Evolutionary conservation across 345 rosid genomes (phyloP), one percentile per base, ranked within the genome.

Genomic region (Reutealis trisperma): DNA sequence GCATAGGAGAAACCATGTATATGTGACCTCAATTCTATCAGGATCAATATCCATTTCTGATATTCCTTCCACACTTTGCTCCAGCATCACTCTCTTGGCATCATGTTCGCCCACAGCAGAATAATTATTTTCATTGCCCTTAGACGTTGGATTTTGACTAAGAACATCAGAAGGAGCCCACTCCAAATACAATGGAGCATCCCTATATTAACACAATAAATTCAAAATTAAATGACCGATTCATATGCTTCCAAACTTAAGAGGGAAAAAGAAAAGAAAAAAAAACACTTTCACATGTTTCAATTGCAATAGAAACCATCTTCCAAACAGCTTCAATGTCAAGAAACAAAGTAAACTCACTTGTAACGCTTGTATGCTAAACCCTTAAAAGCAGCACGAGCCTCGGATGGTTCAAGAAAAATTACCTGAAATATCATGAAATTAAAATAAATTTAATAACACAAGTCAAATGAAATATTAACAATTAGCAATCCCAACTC

Each of bases 111-210:
- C 94, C 76, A 81, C 89, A 75, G 81, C 89, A 41, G 76, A 69
- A 83, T 70, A 77, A 34, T 67, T 80, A 71, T 78, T 82, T 70
- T 81, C 86, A 65, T 59, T 80, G 71, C 78, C 80, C 72, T 84
- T 80, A 21, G 85, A 86, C 44, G 80, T 70, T 54, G 83, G 21
- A 68, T 66, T 85, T 70, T 83, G 85, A 80, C 68, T 78, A 59
- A 96, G 91, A 81, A 96, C 83, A 87, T 93, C 72, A 32, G 63
- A 81, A 54, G 99, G 96, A 84, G 98, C 97, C 99, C 98, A 93
- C 84, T 96, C 99, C 88, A 93, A 83, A 84, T 92, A 93, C 76
- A 96, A 77, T 24, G 98, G 97, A 71, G 82, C 94, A 90, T 90
- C 96, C 92, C 99, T 95, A 85, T 69, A 81, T 72, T n/a, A 75